Evolutionary conservation across 2,329 filamentous ascomycete species (phyloP), one percentile per base, ranked within the genome.

Genomic region (Talaromyces rugulosus): DNA sequence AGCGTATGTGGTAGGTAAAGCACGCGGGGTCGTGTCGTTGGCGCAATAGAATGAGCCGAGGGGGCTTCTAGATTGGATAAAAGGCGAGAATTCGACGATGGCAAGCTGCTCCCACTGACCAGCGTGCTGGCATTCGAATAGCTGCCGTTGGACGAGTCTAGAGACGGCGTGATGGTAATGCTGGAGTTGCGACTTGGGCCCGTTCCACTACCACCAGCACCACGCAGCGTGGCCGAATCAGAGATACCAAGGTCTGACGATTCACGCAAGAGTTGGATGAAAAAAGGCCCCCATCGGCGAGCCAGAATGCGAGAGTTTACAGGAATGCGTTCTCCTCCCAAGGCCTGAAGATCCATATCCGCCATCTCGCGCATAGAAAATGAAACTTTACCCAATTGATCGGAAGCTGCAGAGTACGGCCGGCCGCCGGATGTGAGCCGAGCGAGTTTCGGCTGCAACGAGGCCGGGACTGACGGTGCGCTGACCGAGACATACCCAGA

Each of bases 261-360:
- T 75, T 97, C 93, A 31, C 90, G 87, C 9, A 98, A 82, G 1
- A 99, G 83, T 72, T 96, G 91, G 61, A 96, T 92, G 77, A 99
- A 98, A 73, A 96, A 97, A 0, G 92, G 92, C 0, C 95, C 95
- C 95, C 95, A 99, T 71, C 95, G 84, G 31, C 92, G 86, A 9
- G 90, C 89, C 16, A 98, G 83, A 16, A 99, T 85, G 62, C 92
- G 87, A 6, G 95, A 98, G 75, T 96, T 99, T 67, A 97, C 90
- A 0, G 95, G 92, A 67, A 98, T 92, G 18, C 93, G 87, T 73
- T 97, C 94, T 27, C 94, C 94, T 23, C 90, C 90, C 50, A 96
- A 88, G 58, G 94, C 95, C 31, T 98, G 82, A 62, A 99, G 91
- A 71, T 98, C 95, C 95, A 99, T 99, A 69, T 99, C 95, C 2